A percentile compares a stretch with the other conserved stretches of the same genome.
These are phyloP conservation scores for Epichloe brachyelytri DNA, from an alignment of 2,329 filamentous ascomycete genomes.

Conservation along the genomic window DNA sequence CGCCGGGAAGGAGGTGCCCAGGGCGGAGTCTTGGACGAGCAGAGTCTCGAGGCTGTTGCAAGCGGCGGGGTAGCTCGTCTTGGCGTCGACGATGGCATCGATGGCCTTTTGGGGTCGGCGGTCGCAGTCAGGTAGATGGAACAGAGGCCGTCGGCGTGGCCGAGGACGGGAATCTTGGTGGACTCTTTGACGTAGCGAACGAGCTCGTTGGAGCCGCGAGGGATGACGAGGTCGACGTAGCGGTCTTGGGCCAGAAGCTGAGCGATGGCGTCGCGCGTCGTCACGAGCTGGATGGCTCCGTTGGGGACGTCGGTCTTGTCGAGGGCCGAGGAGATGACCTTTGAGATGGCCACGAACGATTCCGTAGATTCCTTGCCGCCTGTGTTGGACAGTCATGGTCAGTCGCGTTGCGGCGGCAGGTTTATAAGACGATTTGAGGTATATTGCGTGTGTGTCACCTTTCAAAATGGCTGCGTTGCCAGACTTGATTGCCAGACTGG, in stretches of 20 bases:
- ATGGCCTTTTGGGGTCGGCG: constrained; percentile 59
- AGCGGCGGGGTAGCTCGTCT: constrained; percentile 86
- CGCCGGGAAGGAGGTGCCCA: constrained; percentile 52
- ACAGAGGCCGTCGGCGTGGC: constrained; percentile 91
- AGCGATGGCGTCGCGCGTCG: constrained; percentile 79
- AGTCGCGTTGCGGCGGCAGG: no score
- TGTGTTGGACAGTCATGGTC: constrained; percentile 14
- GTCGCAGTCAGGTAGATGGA: constrained; percentile 71
- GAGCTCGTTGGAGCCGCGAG: constrained; percentile 78
- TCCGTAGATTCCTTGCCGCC: constrained; percentile 90
- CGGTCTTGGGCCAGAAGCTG: constrained; percentile 76
- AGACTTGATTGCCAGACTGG: constrained; percentile 88
- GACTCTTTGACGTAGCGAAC: constrained; percentile 81
- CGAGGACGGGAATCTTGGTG: constrained; percentile 89
- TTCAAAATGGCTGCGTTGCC: constrained; percentile 96
- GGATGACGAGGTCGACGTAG: constrained; percentile 90
- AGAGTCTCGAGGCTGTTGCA: constrained; percentile 94
- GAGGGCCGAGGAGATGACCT: constrained; percentile 69
- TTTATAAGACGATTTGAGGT: no score
- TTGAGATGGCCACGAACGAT: constrained; percentile 86
- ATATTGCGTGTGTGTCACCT: constrained; percentile 30
- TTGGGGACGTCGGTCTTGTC: constrained; percentile 63
- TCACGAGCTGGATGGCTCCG: constrained; percentile 83
- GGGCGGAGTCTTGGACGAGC: constrained; percentile 62
- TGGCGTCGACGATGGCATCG: constrained; percentile 76